Evolutionary conservation across 1,139 yeast species (phyloP).

Genomic region (Torulaspora pretoriensis): DNA sequence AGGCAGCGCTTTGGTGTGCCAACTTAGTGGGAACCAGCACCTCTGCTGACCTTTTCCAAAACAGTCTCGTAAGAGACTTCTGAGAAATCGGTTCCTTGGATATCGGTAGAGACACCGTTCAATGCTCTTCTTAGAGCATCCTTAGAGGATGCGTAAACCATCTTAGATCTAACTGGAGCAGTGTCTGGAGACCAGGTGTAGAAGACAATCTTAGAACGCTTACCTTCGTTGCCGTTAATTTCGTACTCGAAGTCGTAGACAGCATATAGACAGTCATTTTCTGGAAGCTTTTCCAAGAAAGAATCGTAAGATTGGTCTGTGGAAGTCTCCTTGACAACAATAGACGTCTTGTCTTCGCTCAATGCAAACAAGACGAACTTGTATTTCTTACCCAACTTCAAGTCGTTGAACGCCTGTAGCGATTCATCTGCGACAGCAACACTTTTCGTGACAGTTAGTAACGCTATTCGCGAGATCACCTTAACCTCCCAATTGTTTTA

Average conservation of each 20-base stretch:
- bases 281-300: conserved; percentile 85
- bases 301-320: conserved; percentile 69
- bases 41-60: conserved; percentile 83
- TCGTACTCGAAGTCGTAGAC: conserved; percentile 96
- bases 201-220: conserved; percentile 90
- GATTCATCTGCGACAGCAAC: conserved; percentile 96
- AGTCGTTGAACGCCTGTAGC: conserved; percentile 85
- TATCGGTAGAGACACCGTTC: conserved; percentile 88
- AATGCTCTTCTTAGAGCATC: conserved; percentile 97
- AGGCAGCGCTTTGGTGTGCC: neutral
- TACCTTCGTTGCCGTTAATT: conserved; percentile 85
- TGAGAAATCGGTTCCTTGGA: conserved; percentile 96
- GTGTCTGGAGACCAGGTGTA: conserved; percentile 98
- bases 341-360: conserved; percentile 82
- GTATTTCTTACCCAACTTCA: conserved; percentile 88
- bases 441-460: conserved; percentile 39
- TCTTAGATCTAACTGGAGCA: conserved; percentile 89
- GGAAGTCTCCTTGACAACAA: conserved; percentile 84
- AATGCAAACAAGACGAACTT: conserved; percentile 78
- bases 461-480: neutral
- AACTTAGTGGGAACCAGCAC: conserved; percentile 58
- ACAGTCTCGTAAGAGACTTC: conserved; percentile 95
- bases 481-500: neutral
- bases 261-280: conserved; percentile 94
- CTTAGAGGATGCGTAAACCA: conserved; percentile 96